Percentiles rank a stretch among this genome's conserved stretches.
Conservation (phyloP, 805 yeast species). For the Kodamaea laetipori region DNA sequence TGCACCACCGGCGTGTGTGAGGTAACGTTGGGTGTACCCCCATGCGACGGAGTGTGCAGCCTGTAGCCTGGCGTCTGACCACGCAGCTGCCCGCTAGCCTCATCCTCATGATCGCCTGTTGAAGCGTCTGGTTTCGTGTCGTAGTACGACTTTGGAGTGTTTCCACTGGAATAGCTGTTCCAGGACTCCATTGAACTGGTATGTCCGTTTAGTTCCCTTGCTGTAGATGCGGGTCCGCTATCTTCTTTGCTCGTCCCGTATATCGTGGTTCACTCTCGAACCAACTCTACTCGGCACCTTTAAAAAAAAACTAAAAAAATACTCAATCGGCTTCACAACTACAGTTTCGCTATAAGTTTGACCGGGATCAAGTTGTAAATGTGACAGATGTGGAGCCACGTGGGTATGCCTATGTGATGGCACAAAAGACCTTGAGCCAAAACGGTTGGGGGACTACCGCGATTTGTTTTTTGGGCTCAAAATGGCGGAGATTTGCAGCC, state of each 20-base stretch:
- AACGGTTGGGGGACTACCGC: conserved; percentile 4
- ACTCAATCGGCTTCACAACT: conserved; percentile 1
- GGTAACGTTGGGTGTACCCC: background rate
- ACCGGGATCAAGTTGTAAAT: background rate
- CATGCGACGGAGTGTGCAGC: conserved; percentile 6
- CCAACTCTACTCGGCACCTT: conserved; percentile 1
- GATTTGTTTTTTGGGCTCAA: no score
- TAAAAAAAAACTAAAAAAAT: conserved; percentile 1
- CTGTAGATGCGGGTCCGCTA: no score
- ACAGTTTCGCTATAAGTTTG: background rate
- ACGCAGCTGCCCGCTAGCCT: conserved; percentile 1
- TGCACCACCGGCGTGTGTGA: background rate
- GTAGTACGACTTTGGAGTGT: conserved; percentile 9
- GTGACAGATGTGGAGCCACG: conserved; percentile 6
- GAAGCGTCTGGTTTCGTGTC: background rate
- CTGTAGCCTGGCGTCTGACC: conserved; percentile 5
- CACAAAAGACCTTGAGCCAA: background rate
- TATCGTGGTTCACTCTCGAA: background rate
- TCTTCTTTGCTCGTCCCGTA: background rate
- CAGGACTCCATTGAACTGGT: conserved; percentile 7
- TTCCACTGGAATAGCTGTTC: conserved; percentile 8
- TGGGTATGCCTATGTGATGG: conserved; percentile 1
- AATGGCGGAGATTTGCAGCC: no score
- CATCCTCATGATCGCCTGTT: background rate
- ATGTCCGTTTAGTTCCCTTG: no score